Evolutionary conservation across 2,329 filamentous ascomycete genomes (phyloP).

Genomic region (Ophiostoma pallidulum): DNA sequence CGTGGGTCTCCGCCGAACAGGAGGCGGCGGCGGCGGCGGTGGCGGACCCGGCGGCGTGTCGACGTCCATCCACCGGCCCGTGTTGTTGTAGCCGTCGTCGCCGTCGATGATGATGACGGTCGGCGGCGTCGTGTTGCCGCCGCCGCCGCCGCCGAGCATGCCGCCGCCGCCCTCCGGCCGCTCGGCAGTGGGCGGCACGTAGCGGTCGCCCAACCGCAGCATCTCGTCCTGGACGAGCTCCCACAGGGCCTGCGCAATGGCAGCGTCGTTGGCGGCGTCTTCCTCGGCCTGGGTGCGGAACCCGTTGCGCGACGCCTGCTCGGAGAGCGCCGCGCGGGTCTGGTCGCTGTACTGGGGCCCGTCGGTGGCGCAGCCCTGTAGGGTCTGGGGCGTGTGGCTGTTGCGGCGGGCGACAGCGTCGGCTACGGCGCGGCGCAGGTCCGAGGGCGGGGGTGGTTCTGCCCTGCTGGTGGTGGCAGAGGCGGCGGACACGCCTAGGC

Average conservation of each 20-base stretch:
- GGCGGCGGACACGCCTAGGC: too few relatives aligned
- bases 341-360: conserved; percentile 12
- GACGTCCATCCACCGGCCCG: not conserved
- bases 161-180: conserved; percentile 40
- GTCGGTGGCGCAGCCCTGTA: conserved; percentile 68
- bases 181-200: conserved; percentile 39
- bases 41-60: not conserved
- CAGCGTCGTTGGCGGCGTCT: conserved; percentile 78
- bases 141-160: conserved; percentile 17
- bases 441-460: conserved; percentile 34
- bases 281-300: conserved; percentile 80
- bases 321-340: conserved; percentile 11
- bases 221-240: conserved; percentile 73
- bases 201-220: conserved; percentile 43
- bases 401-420: conserved; percentile 61
- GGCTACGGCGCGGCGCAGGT: conserved; percentile 64
- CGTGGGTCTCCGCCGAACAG: too few relatives aligned
- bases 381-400: conserved; percentile 34
- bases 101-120: conserved; percentile 5
- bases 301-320: conserved; percentile 47
- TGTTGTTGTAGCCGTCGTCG: conserved; percentile 11
- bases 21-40: not conserved
- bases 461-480: conserved; percentile 42
- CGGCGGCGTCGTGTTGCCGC: not conserved
- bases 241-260: conserved; percentile 76